Conservation (phyloP, 2,329 filamentous ascomycete genomes). For the Epichloe aotearoae region DNA sequence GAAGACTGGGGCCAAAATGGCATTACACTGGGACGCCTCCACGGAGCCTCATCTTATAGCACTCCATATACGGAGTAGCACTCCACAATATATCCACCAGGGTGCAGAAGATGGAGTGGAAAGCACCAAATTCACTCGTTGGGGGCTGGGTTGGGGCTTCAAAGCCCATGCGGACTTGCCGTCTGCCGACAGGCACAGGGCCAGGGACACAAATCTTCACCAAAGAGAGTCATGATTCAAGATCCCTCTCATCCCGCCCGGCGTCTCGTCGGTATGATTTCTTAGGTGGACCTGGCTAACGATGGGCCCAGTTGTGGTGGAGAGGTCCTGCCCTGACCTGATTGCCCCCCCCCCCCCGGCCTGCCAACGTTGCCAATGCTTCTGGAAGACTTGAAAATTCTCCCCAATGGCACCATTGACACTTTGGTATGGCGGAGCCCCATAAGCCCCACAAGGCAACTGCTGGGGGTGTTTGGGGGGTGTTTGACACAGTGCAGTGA, state of each 20-base stretch:
- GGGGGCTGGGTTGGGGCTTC: background rate
- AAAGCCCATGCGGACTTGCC: background rate
- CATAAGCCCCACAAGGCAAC: background rate
- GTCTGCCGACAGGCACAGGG: background rate
- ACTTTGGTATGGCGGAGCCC: background rate
- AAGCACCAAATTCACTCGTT: background rate
- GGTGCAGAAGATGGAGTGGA: background rate
- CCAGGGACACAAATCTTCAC: background rate
- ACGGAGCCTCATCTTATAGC: slow-evolving; percentile 2
- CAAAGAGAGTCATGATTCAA: slow-evolving; percentile 2
- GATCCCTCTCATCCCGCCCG: slow-evolving; percentile 6
- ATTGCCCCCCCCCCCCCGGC: no score
- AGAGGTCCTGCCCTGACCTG: slow-evolving; percentile 1
- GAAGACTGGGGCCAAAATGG: slow-evolving; percentile 12
- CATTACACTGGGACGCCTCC: slow-evolving; percentile 4
- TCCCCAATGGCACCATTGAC: slow-evolving; percentile 12
- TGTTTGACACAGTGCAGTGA: background rate
- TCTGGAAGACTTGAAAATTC: slow-evolving; percentile 18
- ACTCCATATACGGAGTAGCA: no score
- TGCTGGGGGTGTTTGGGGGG: background rate
- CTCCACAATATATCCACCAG: background rate
- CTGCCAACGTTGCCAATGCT: slow-evolving; percentile 8
- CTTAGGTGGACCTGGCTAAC: background rate
- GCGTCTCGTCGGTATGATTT: slow-evolving; percentile 14
- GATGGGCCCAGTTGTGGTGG: slow-evolving; percentile 13